Evolutionary conservation across 768 basidiomycete species (phyloP).

Genomic region (Hemileccinum impolitum): DNA sequence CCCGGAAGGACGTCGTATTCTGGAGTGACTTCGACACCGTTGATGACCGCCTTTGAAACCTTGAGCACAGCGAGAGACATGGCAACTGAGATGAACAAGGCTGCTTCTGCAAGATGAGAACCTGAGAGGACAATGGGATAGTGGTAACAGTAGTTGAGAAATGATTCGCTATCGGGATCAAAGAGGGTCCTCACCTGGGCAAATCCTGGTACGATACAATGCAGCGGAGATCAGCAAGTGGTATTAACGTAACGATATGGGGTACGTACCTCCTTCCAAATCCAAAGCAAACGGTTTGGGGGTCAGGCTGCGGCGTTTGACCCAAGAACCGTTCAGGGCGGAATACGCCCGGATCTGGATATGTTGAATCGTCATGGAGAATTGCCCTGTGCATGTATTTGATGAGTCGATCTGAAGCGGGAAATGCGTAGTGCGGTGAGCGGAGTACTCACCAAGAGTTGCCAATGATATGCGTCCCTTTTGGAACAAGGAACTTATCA

Average conservation of each 20-base stretch:
- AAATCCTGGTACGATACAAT: constrained; percentile 8
- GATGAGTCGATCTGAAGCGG: too few relatives aligned
- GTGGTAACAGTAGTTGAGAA: neutral
- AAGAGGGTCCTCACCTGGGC: constrained; percentile 15
- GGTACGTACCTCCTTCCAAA: constrained; percentile 27
- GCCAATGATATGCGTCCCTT: constrained; percentile 21
- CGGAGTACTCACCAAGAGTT: constrained; percentile 23
- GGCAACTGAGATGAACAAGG: too few relatives aligned
- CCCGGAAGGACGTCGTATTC: constrained; percentile 42
- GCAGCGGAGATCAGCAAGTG: neutral
- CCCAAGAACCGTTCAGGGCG: constrained; percentile 35
- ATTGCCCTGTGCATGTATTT: constrained; percentile 41
- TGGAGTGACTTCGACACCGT: constrained; percentile 42
- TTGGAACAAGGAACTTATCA: constrained; percentile 17
- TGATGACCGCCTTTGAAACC: constrained; percentile 31
- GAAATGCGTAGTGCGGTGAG: too few relatives aligned
- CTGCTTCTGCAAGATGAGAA: constrained; percentile 25
- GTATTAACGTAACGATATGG: neutral
- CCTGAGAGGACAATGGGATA: constrained; percentile 14
- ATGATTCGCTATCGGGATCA: neutral
- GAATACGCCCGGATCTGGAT: constrained; percentile 32
- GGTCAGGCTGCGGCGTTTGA: constrained; percentile 15
- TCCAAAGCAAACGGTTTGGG: constrained; percentile 21
- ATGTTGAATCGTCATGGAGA: constrained; percentile 44
- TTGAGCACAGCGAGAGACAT: too few relatives aligned